phyloP scores from a whole-genome alignment of 345 rosid genomes.

The Citrus mangshanensis region DNA sequence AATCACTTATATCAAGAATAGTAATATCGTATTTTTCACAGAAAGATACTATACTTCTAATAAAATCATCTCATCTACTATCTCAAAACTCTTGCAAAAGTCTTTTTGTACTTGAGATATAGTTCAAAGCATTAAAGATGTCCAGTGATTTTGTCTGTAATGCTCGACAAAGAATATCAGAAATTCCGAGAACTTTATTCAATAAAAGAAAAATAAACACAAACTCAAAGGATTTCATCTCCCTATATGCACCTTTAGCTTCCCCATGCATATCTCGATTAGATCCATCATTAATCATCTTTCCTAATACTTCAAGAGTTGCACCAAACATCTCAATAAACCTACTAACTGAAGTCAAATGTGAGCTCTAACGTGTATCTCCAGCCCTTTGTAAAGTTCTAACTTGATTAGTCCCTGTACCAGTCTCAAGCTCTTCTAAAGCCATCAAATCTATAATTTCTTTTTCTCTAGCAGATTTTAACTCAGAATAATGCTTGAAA shows the following conservation, averaged over 20 bases:
- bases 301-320: too few relatives aligned
- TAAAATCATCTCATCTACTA: not conserved
- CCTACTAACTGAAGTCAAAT: too few relatives aligned
- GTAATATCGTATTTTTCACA: too few relatives aligned
- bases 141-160: not conserved
- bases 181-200: not conserved
- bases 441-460: not conserved
- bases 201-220: not conserved
- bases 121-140: not conserved
- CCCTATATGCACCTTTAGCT: too few relatives aligned
- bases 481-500: not conserved
- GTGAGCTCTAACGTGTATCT: too few relatives aligned
- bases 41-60: not conserved
- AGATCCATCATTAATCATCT: too few relatives aligned
- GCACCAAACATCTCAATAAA: too few relatives aligned
- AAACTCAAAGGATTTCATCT: too few relatives aligned
- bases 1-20: too few relatives aligned
- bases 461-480: not conserved
- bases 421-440: not conserved
- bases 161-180: not conserved
- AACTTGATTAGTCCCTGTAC: too few relatives aligned
- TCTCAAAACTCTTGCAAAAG: not conserved
- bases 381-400: too few relatives aligned
- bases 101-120: not conserved
- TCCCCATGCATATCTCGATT: too few relatives aligned